Conservation (phyloP, 768 basidiomycete species). For the Mycena metata region DNA sequence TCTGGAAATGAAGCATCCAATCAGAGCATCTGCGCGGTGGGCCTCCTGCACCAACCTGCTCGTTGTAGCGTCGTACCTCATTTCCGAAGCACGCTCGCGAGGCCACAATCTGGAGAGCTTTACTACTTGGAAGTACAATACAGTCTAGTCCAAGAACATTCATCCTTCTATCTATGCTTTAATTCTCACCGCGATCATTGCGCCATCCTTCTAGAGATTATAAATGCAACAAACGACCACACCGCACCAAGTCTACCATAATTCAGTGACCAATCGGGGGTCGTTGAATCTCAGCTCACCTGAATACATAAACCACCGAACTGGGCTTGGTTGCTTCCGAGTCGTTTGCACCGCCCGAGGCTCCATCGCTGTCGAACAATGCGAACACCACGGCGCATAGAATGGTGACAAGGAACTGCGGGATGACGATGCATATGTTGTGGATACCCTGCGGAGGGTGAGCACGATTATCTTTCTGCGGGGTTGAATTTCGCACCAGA, state of each 20-base stretch:
- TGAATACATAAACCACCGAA: constrained; percentile 83
- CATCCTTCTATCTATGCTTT: neutral
- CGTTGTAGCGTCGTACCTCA: too few species aligned
- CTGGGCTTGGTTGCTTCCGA: constrained; percentile 57
- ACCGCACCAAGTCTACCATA: constrained; percentile 8
- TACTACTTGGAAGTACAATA: too few species aligned
- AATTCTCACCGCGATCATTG: neutral
- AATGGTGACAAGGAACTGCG: constrained; percentile 93
- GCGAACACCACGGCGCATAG: constrained; percentile 90
- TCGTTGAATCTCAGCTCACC: constrained; percentile 58
- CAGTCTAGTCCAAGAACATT: too few species aligned
- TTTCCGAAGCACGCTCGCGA: too few species aligned
- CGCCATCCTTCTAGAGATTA: neutral
- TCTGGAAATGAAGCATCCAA: too few species aligned
- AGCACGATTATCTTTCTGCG: neutral
- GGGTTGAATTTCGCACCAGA: constrained; percentile 62
- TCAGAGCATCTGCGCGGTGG: too few species aligned
- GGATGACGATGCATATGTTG: constrained; percentile 93
- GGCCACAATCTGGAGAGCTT: too few species aligned
- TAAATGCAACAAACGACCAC: constrained; percentile 24
- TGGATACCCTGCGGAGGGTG: constrained; percentile 81
- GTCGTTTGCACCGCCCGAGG: neutral
- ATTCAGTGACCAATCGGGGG: neutral
- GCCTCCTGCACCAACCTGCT: too few species aligned
- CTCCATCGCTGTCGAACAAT: constrained; percentile 72